Evolutionary conservation across 2,329 filamentous ascomycete species (phyloP).

Genomic region (Triangularia setosa): DNA sequence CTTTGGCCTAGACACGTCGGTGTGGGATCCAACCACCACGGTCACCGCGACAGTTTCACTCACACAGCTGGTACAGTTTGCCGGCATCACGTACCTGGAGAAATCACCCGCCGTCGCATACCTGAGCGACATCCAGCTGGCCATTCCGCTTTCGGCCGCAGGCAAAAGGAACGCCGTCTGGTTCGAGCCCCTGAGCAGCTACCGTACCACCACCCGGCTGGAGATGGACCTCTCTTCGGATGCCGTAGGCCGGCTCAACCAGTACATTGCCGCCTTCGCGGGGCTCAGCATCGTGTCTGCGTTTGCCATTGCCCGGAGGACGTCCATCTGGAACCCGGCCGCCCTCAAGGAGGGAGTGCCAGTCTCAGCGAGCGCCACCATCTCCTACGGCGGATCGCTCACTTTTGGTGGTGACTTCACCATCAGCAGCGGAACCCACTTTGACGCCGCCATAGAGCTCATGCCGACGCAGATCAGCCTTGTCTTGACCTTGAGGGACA

Average conservation of each 20-base stretch:
- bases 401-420: constrained; percentile 5
- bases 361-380: background rate
- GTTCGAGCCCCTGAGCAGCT: constrained; percentile 3
- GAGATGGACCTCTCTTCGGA: constrained; percentile 5
- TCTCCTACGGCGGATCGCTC: constrained; percentile 6
- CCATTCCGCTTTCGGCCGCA: background rate
- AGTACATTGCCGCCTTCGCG: background rate
- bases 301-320: constrained; percentile 5
- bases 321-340: constrained; percentile 2
- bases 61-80: background rate
- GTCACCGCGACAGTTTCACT: constrained; percentile 2
- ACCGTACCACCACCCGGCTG: constrained; percentile 5
- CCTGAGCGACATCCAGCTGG: background rate
- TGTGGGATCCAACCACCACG: background rate
- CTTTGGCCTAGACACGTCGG: constrained; percentile 8
- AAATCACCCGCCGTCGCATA: background rate
- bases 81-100: background rate
- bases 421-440: background rate
- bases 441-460: constrained; percentile 5
- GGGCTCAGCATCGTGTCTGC: constrained; percentile 1
- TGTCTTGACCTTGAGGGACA: background rate
- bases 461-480: background rate
- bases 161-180: constrained; percentile 9
- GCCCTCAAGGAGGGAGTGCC: too few relatives aligned
- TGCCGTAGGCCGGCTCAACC: background rate